Percentiles rank a stretch among this genome's conserved stretches.
Evolutionary conservation across 2,329 filamentous ascomycete genomes (phyloP).

Genomic region (Nothophoma quercina): DNA sequence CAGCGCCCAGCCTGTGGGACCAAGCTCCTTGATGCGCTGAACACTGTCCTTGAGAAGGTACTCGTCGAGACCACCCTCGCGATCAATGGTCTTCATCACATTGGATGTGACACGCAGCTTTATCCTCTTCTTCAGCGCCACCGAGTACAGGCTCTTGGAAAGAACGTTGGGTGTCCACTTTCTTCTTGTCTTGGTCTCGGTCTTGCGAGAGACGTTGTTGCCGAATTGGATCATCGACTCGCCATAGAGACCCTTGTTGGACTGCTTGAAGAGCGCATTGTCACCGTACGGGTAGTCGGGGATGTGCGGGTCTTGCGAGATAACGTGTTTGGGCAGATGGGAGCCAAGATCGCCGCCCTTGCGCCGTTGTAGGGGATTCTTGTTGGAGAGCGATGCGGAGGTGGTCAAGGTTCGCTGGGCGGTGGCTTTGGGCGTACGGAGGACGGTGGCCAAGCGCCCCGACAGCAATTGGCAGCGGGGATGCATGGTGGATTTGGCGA

Average conservation of each 20-base stretch:
- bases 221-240: conserved; percentile 75
- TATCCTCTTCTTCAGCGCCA: conserved; percentile 67
- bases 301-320: conserved; percentile 39
- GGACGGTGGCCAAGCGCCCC: conserved; percentile 24
- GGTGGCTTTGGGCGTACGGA: conserved; percentile 23
- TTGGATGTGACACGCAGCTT: conserved; percentile 73
- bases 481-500: conserved; percentile 33
- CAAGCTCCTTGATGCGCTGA: conserved; percentile 81
- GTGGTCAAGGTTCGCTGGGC: conserved; percentile 40
- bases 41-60: conserved; percentile 86
- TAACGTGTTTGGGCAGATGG: conserved; percentile 46
- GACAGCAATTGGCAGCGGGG: conserved; percentile 41
- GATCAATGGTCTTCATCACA: conserved; percentile 73
- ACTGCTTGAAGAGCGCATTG: conserved; percentile 77
- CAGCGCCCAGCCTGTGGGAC: conserved; percentile 87
- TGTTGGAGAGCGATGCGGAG: conserved; percentile 27
- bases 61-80: conserved; percentile 86
- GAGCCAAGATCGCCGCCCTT: conserved; percentile 46
- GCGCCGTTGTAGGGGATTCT: conserved; percentile 37
- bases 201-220: conserved; percentile 74
- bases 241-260: conserved; percentile 78
- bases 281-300: conserved; percentile 75
- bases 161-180: conserved; percentile 78
- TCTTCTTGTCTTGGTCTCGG: conserved; percentile 74
- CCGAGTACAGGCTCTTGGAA: conserved; percentile 71